Evolutionary conservation across 1,139 yeast species (phyloP).

Genomic region (Suhomyces terraborum): DNA sequence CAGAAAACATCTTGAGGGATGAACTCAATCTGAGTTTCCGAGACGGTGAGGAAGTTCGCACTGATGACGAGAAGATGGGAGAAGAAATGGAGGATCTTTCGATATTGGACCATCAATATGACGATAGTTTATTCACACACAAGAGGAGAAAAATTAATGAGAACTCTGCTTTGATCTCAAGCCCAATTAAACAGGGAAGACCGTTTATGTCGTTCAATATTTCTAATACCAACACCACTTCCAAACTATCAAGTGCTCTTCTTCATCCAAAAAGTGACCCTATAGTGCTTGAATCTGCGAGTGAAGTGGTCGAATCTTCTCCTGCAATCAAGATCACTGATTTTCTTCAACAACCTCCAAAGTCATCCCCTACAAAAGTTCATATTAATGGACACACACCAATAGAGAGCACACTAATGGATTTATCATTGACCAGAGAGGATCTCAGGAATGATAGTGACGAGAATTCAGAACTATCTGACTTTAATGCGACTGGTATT

Average conservation of each 20-base stretch:
- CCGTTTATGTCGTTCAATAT: constrained; percentile 12
- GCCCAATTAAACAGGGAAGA: constrained; percentile 7
- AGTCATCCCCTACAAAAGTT: constrained; percentile 19
- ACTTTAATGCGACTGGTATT: constrained; percentile 6
- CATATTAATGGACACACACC: neutral
- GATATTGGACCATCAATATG: constrained; percentile 12
- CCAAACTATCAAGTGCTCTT: constrained; percentile 8
- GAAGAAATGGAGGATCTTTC: constrained; percentile 7
- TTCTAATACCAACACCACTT: constrained; percentile 8
- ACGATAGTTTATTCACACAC: constrained; percentile 19
- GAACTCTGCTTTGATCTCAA: constrained; percentile 4
- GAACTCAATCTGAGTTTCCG: constrained; percentile 3
- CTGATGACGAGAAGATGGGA: constrained; percentile 18
- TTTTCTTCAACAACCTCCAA: constrained; percentile 12
- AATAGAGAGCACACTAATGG: constrained; percentile 6
- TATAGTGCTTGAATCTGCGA: constrained; percentile 15
- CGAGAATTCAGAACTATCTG: constrained; percentile 3
- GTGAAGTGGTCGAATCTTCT: constrained; percentile 20
- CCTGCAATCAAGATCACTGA: constrained; percentile 15
- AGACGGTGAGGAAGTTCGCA: constrained; percentile 15
- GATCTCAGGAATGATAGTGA: neutral
- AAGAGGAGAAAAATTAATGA: constrained; percentile 13
- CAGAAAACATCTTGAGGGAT: neutral
- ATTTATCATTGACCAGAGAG: constrained; percentile 4
- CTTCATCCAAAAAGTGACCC: constrained; percentile 15